A percentile compares a stretch with the other conserved stretches of the same genome.
phyloP scores from a whole-genome alignment of 805 yeast genomes.

The Metschnikowia drakensbergensis region DNA sequence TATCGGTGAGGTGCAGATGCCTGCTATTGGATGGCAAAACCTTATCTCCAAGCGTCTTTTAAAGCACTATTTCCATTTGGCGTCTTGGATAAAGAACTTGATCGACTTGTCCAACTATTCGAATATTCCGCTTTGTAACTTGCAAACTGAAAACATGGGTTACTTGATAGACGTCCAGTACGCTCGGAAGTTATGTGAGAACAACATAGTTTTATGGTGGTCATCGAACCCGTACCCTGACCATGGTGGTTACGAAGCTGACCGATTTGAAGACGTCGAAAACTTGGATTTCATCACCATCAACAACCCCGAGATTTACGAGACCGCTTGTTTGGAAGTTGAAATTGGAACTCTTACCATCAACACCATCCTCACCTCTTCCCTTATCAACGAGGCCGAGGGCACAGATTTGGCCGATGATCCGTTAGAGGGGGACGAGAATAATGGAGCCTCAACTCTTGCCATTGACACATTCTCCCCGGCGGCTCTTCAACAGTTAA shows the following conservation, averaged over 20 bases:
- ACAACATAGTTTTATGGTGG: slow-evolving; percentile 89
- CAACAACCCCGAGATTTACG: slow-evolving; percentile 76
- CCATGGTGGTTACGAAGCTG: slow-evolving; percentile 76
- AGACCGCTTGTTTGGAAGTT: slow-evolving; percentile 72
- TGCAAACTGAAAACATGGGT: slow-evolving; percentile 71
- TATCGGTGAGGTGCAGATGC: slow-evolving; percentile 55
- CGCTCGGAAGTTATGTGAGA: slow-evolving; percentile 67
- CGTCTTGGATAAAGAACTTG: slow-evolving; percentile 68
- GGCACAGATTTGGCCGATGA: slow-evolving; percentile 71
- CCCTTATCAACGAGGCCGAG: slow-evolving; percentile 81
- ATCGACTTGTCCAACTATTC: slow-evolving; percentile 65
- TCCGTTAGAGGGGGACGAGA: slow-evolving; percentile 28
- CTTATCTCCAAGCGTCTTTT: slow-evolving; percentile 59
- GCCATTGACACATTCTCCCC: slow-evolving; percentile 82
- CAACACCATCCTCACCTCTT: slow-evolving; percentile 81
- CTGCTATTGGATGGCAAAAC: slow-evolving; percentile 81
- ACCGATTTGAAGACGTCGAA: slow-evolving; percentile 53
- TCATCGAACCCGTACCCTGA: slow-evolving; percentile 76
- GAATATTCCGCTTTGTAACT: slow-evolving; percentile 81
- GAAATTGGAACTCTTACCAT: slow-evolving; percentile 75
- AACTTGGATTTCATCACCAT: slow-evolving; percentile 63
- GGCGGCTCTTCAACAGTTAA: slow-evolving; percentile 65
- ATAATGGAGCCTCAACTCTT: slow-evolving; percentile 47
- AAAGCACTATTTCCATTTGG: slow-evolving; percentile 68
- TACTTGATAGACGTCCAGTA: slow-evolving; percentile 81